Base-by-base conservation (phyloP, 352 stramenopile genomes). In the Phytopythium delawarense region DNA sequence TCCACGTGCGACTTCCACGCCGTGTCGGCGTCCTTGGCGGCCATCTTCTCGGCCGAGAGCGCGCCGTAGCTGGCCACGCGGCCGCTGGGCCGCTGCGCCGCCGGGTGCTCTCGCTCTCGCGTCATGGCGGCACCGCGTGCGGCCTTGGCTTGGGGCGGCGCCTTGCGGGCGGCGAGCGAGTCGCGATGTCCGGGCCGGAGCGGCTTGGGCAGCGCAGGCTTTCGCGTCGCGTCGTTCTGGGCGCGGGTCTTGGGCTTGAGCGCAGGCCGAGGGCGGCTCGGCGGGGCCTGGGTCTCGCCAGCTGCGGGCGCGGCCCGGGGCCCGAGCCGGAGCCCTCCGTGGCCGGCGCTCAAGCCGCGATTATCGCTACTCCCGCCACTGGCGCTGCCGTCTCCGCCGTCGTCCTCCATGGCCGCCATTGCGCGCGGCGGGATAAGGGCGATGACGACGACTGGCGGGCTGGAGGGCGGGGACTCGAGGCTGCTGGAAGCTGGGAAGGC, bases 1-100 rank as follows among this genome's bases (percentile, higher is more conserved):
- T 76, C 69, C 4, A 81, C 62, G 48, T 80, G 78, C 12, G 70
- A 71, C 32, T 71, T 75, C 77, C 79, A 87, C 55, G 63, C 61
- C 32, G 75, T 71, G 21, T 59, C 59, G 9, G 70, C 64, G 37
- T 21, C 35, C 11, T 59, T 56, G 23, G 30, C 16, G 25, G 49
- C 49, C 28, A 40, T 50, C 52, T 67, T 70, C 13, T 28, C 54
- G 6, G 59, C 61, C 46, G 65, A 64, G n/a, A 78, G 32, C 3
- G 68, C 63, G 13, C 65, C 65, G 63, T 76, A 74, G 18, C 65
- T 50, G 0, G 45, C 25, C 42, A 75, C 55, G 64, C 37, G 64
- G 56, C 18, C 67, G 51, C 13, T 57, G 12, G 28, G 30, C 8
- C 28, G 50, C 7, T 57, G 49, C 4, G 49, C 53, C 4, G 35